Evolutionary conservation across 192 early-diverging fungal genomes (phyloP).

Genomic region (Coemansia sp.): DNA sequence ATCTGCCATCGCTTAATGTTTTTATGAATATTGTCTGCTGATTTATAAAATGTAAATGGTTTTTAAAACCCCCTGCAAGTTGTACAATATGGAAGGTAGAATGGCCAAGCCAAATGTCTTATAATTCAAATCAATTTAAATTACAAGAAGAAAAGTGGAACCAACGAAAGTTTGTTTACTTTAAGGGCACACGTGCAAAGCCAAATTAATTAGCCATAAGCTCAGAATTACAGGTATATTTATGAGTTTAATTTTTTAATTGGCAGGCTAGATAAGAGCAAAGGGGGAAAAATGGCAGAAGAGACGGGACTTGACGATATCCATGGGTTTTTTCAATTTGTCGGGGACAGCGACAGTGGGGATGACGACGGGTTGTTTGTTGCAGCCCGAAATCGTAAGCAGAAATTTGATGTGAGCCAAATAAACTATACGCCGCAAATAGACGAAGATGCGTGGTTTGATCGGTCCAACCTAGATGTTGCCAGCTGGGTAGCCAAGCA

Average conservation of each 20-base stretch:
- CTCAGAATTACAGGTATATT: too few relatives aligned
- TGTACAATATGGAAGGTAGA: too few relatives aligned
- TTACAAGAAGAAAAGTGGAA: too few relatives aligned
- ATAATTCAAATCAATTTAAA: too few relatives aligned
- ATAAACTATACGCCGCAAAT: constrained; percentile 38
- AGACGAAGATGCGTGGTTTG: constrained; percentile 47
- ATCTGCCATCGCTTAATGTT: constrained; percentile 30
- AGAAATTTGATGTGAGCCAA: constrained; percentile 23
- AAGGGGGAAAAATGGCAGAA: constrained; percentile 9
- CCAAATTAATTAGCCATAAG: too few relatives aligned
- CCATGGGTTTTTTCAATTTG: constrained; percentile 54
- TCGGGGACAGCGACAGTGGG: constrained; percentile 35
- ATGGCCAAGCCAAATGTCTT: too few relatives aligned
- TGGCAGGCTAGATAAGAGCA: not conserved
- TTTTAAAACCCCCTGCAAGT: too few relatives aligned
- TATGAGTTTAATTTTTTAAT: too few relatives aligned
- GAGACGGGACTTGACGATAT: constrained; percentile 19
- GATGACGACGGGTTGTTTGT: constrained; percentile 37
- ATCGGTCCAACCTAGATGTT: constrained; percentile 1
- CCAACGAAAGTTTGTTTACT: too few relatives aligned
- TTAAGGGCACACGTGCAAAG: too few relatives aligned
- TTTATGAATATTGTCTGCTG: not conserved
- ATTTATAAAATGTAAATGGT: not conserved
- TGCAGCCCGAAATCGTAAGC: constrained; percentile 21
- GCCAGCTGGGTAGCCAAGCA: constrained; percentile 24